Base-by-base conservation (phyloP, 306 rosid genomes). In the Quercus alba region DNA sequence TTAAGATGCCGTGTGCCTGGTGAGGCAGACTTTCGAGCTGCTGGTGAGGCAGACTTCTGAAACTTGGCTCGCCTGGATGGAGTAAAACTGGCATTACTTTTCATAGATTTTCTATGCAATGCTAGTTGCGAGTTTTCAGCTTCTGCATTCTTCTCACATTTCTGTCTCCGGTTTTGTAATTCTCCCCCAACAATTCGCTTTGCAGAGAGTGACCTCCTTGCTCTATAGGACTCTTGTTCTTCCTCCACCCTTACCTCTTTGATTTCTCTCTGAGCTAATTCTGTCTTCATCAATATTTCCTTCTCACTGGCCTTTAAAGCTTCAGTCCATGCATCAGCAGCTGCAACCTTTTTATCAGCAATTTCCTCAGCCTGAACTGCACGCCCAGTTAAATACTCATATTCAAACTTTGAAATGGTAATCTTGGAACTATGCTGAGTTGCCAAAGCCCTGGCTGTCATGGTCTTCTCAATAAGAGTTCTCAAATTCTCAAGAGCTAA, bases 301-400 rank as follows among this genome's bases (percentile, higher is more conserved):
- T 82, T 87, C 91, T 95, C 97, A 72, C 95, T 93, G 20, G 97
- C 99, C 81, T 88, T 91, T 49, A 95, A 82, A 78, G 97, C 99
- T 85, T 89, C 94, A 75, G 87, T 84, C 99, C 97, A 95, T 59
- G 97, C 98, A 80, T 85, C 80, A 9, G 96, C 89, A 52, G 97
- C 98, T 44, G 90, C 96, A 49, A 93, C 96, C 84, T 95, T 95
- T 35, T 85, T 90, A 70, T 89, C 94, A n/a, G 97, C 98, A 82
- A 91, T 72, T 87, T 89, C 94, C 79, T 88, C 85, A 1, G 98
- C 98, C 23, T 72, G 86, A 9, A 89, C 87, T 3, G 98, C 99
- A 25, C 85, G 89, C 73, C 86, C 89, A 28, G 89, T 89, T 63
- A 93, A 85, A 76, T 93, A 95, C 72, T 93, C 91, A 1, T 90